Evolutionary conservation across 179 eudicot species (phyloP).

Genomic region (Actinidia arguta): DNA sequence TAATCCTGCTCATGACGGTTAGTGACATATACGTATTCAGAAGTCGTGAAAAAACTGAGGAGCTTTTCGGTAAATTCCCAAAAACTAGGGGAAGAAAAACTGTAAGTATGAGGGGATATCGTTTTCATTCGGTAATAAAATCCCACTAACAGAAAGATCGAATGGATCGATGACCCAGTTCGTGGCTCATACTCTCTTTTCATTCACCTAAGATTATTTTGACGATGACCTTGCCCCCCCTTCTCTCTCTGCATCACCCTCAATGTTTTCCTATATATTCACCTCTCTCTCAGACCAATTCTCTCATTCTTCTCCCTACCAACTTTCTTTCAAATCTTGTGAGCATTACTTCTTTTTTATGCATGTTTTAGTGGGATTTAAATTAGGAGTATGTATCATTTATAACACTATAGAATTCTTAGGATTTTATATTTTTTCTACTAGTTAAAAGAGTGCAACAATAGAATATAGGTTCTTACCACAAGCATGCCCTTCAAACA

Average conservation of each 20-base stretch:
- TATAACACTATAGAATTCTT: neutral
- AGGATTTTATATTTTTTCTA: neutral
- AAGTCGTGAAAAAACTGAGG: neutral
- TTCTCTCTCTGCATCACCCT: neutral
- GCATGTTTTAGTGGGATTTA: neutral
- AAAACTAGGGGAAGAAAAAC: neutral
- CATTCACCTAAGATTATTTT: neutral
- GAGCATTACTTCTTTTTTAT: neutral
- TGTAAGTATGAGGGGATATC: neutral
- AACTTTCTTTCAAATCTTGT: conserved; percentile 5
- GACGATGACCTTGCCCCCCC: neutral
- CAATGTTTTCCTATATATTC: conserved; percentile 6
- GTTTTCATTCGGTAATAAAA: conserved; percentile 7
- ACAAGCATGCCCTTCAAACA: neutral
- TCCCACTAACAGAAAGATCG: conserved; percentile 14
- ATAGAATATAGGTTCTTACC: neutral
- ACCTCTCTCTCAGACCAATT: neutral
- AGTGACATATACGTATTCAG: neutral
- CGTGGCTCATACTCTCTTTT: conserved; percentile 1
- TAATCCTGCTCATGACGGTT: neutral
- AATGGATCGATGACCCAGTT: neutral
- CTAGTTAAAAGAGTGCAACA: neutral
- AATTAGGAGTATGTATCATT: neutral
- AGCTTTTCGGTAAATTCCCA: neutral
- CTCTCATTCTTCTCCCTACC: neutral